phyloP scores from a whole-genome alignment of 257 asterid genomes.

The Vinca minor region DNA sequence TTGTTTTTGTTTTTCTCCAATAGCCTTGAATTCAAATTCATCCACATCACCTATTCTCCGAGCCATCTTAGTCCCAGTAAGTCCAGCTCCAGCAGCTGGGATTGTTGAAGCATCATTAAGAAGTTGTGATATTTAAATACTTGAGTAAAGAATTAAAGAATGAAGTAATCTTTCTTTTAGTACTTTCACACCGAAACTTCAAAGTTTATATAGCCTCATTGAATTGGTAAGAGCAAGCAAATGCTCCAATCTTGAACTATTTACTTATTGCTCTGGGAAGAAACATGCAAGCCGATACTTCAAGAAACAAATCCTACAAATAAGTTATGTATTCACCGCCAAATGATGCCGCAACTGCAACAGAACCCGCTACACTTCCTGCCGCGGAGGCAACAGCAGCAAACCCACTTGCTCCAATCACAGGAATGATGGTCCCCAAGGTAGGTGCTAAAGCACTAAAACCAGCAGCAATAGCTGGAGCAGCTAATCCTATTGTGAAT shows the following conservation, averaged over 20 bases:
- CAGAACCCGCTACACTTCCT: slow-evolving; percentile 97
- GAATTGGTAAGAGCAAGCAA: slow-evolving; percentile 10
- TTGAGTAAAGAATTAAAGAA: slow-evolving; percentile 1
- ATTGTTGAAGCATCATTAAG: slow-evolving; percentile 12
- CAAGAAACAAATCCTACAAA: slow-evolving; percentile 5
- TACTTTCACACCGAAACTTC: neutral
- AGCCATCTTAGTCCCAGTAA: slow-evolving; percentile 86
- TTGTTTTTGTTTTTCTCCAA: slow-evolving; percentile 86
- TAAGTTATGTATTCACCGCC: slow-evolving; percentile 47
- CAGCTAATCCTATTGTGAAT: slow-evolving; percentile 62
- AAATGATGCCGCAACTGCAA: slow-evolving; percentile 95
- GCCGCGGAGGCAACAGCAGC: slow-evolving; percentile 94
- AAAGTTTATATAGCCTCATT: neutral
- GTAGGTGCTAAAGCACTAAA: slow-evolving; percentile 90
- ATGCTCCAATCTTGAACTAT: neutral
- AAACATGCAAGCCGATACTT: too few relatives aligned
- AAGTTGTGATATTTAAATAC: neutral
- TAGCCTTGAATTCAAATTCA: slow-evolving; percentile 82
- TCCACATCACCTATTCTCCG: slow-evolving; percentile 90
- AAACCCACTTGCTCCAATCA: slow-evolving; percentile 89
- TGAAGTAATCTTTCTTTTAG: neutral
- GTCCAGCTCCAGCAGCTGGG: slow-evolving; percentile 99
- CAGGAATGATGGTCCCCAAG: slow-evolving; percentile 76
- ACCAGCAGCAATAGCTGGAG: slow-evolving; percentile 98
- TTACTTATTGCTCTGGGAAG: too few relatives aligned